Evolutionary conservation across 352 stramenopile genomes (phyloP), one percentile per base, ranked within the genome.

Genomic region (Phytopythium boreale): DNA sequence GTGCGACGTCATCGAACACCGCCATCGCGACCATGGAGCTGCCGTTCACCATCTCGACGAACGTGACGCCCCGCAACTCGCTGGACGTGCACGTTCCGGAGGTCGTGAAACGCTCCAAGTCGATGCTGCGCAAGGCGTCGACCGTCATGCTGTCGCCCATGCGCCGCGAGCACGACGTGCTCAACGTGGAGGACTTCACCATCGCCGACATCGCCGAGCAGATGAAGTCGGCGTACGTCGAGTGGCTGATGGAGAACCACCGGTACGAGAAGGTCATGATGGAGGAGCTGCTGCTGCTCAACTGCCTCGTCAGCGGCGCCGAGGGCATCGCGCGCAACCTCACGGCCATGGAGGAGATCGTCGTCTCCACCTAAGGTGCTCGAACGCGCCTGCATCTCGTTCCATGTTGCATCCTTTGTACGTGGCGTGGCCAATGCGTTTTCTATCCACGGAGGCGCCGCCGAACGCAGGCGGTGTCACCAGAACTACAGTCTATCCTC

Each of bases 141-240:
- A 81, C 74, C 2, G 29, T 67, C 9, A 67, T 73, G 26, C 71
- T 70, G 20, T 92, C 84, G 17, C 82, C 78, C 6, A 90, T 92
- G 77, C 77, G 80, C 31, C 78, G 80, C n/a, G 69, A 90, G 37
- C 86, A 93, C 73, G 84, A 95, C 34, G 79, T 95, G 43, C 57
- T 93, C 11, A 93, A 93, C 63, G 80, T 94, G 2, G 84, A 90
- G 39, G 85, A 91, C 61, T 94, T 94, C 44, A 83, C 72, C 14
- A 76, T 90, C 9, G 74, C 72, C 36, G 84, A 93, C 31, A 90
- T 92, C 27, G 84, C 86, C 0, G 67, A 70, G 12, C 67, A 76
- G 52, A 90, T 95, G 81, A 91, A 92, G 59, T 69, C 79, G 51
- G 77, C 82, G 9, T 93, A 92, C 49, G 81, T 92, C 11, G 80